Percentiles rank a stretch among this genome's conserved stretches.
phyloP scores from a whole-genome alignment of 2,329 filamentous ascomycete species.

The Neophaeococcomyces aloes region DNA sequence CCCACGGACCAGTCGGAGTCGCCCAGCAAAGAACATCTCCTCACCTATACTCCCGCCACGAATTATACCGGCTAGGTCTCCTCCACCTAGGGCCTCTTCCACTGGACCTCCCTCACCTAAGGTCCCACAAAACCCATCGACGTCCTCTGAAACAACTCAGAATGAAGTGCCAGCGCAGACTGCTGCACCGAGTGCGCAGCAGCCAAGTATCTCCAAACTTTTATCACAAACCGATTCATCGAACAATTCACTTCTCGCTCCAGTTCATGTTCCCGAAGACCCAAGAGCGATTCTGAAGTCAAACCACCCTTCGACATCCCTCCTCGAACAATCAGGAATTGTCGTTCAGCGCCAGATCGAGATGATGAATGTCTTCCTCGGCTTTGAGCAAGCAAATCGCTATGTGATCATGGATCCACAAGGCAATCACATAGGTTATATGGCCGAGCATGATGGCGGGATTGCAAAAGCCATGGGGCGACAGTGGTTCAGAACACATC shows the following conservation, averaged over 20 bases:
- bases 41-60: neutral
- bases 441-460: slow-evolving; percentile 53
- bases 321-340: slow-evolving; percentile 51
- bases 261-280: slow-evolving; percentile 53
- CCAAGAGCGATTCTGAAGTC: slow-evolving; percentile 48
- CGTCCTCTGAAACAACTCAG: neutral
- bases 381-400: slow-evolving; percentile 57
- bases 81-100: too few relatives aligned
- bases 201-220: slow-evolving; percentile 26
- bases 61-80: too few relatives aligned
- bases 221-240: slow-evolving; percentile 37
- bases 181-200: slow-evolving; percentile 23
- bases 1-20: neutral
- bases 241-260: slow-evolving; percentile 44
- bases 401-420: slow-evolving; percentile 56
- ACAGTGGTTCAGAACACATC: slow-evolving; percentile 52
- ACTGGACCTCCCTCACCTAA: too few relatives aligned
- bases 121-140: neutral
- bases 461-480: slow-evolving; percentile 46
- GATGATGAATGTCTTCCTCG: slow-evolving; percentile 55
- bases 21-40: neutral
- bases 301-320: slow-evolving; percentile 46
- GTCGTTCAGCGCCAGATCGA: slow-evolving; percentile 54
- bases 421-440: slow-evolving; percentile 53
- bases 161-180: neutral